Base-by-base conservation (phyloP, 805 yeast species). In the Lipomyces lipofer region DNA sequence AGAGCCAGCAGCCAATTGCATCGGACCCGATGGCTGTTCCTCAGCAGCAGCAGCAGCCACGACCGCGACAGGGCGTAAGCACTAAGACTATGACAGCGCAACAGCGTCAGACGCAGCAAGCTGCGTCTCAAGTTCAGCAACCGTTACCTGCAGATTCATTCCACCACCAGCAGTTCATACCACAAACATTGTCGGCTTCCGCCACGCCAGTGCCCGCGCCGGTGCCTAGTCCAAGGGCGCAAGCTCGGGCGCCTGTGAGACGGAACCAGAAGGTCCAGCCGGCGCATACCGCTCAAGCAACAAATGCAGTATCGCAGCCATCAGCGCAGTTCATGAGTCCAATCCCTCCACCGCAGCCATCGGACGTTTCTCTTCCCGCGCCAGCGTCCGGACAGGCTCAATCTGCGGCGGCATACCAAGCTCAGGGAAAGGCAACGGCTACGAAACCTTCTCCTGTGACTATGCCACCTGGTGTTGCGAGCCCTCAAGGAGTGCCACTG, bases 401-500 rank as follows among this genome's bases (percentile, higher is more conserved):
- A 42, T 6, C 33, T 12, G 43, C 25, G 32, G 21, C 28, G 24
- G 28, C 49, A 15, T n/a, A n/a, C 13, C 45, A 17, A 19, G 12
- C 40, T 17, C 40, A 36, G 40, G 40, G 40, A 36, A 36, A 7
- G 40, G 9, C 27, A 7, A 17, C 24, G 9, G 29, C 50, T 12
- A 33, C 28, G 17, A 13, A 44, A 15, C 12, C 51, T 8, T 51
- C 55, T 13, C 59, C 59, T 2, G 42, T 47, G 25, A 40, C 29
- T 15, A n/a, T 43, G 6, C 38, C 45, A 6, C 47, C 51, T 2
- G 35, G 30, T 21, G 38, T 29, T 13, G 22, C 47, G 10, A 53
- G 58, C 22, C 60, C 62, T 12, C 60, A 56, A 28, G 62, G 60
- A 7, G 57, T 58, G 9, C 62, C 62, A 27, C 40, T 58, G 4